Percentiles rank a stretch among this genome's conserved stretches.
These are phyloP conservation scores for Priceomyces castillae DNA, from an alignment of 805 yeast genomes.

Conservation along the genomic window DNA sequence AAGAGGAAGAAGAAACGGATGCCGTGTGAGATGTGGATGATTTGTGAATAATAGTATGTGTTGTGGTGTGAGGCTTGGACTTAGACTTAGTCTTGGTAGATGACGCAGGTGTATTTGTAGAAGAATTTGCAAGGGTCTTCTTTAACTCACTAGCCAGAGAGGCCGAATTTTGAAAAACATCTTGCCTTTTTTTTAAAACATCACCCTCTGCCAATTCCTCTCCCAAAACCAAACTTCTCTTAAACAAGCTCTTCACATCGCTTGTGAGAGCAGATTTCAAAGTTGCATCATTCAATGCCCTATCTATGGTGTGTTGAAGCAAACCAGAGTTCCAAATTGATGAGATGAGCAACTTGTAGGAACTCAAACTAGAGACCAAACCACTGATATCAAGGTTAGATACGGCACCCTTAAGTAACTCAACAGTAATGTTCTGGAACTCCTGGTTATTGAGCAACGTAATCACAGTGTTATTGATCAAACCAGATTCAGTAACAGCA, in stretches of 20 bases:
- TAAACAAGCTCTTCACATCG: not conserved
- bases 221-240: not conserved
- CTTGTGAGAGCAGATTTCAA: not conserved
- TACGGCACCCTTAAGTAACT: constrained; percentile 20
- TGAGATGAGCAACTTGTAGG: constrained; percentile 12
- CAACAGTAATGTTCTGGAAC: constrained; percentile 24
- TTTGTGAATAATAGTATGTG: too few species aligned
- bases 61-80: too few species aligned
- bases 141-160: too few species aligned
- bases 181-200: not conserved
- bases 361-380: not conserved
- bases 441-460: constrained; percentile 20
- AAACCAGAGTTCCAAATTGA: constrained; percentile 25
- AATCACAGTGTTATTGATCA: constrained; percentile 22
- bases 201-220: not conserved
- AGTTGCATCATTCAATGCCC: constrained; percentile 20
- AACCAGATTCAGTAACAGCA: constrained; percentile 26
- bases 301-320: constrained; percentile 19
- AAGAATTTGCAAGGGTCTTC: too few species aligned
- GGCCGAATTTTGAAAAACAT: not conserved
- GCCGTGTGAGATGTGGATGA: too few species aligned
- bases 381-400: not conserved
- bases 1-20: too few species aligned
- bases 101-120: too few species aligned
- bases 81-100: too few species aligned